Base-by-base conservation (phyloP, 2,329 filamentous ascomycete genomes). In the Neonectria ditissima region DNA sequence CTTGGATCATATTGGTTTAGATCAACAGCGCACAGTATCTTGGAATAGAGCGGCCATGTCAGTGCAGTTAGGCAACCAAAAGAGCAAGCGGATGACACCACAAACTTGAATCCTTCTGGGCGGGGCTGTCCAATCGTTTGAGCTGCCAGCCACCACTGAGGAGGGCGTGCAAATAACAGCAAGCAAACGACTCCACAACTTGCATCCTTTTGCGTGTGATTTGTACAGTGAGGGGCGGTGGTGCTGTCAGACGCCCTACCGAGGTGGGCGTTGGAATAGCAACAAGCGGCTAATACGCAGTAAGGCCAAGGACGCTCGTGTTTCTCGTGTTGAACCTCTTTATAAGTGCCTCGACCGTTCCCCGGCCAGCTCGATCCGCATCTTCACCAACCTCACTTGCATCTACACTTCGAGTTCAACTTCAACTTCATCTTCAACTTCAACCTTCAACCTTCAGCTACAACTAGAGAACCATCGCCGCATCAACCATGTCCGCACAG, bases 21-120 rank as follows among this genome's bases (percentile, higher is more conserved):
- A n/a, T 37, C 6, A 14, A 14, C 34, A 5, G 14, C 34, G 34
- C 14, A 4, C 34, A n/a, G 8, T 13, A 37, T 37, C 14, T 37
- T 37, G 34, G 34, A 37, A 8, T 37, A n/a, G 34, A 37, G 7
- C 14, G 16, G 34, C 16, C 6, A 37, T 37, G 14, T 37, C 8
- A 37, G 34, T 34, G 5, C 16, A n/a, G 37, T 41, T 41, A 41
- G 37, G 37, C 37, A 41, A 41, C 37, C n/a, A 41, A 18, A 37
- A 41, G 37, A 41, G 37, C n/a, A 41, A 41, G 37, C n/a, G n/a
- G n/a, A 41, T 41, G 37, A 41, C n/a, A 41, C n/a, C n/a, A 41
- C 37, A 41, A 34, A 18, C n/a, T 20, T 18, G n/a, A 41, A 41
- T 18, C n/a, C 37, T 41, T 18, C n/a, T 41, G 8, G 9, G 8